These are phyloP conservation scores for Raffaelea arxii DNA, from an alignment of 2,329 filamentous ascomycete species.

Conservation along the genomic window DNA sequence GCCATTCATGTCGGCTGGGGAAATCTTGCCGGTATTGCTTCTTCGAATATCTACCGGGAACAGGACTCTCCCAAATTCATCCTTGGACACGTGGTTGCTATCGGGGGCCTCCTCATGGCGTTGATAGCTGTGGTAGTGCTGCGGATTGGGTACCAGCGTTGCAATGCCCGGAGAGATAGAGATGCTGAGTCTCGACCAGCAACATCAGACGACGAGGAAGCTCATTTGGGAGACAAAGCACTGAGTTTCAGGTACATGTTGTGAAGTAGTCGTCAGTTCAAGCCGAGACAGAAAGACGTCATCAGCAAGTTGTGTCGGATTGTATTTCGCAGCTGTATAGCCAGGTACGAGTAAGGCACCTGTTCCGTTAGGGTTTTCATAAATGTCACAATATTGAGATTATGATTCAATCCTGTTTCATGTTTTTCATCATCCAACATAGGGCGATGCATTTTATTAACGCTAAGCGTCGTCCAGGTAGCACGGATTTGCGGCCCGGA, in stretches of 20 bases:
- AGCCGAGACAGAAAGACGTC: too few species aligned
- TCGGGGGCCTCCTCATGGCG: neutral
- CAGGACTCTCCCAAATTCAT: neutral
- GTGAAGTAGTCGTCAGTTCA: neutral
- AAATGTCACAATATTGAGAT: too few species aligned
- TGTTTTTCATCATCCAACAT: too few species aligned
- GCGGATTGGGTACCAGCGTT: neutral
- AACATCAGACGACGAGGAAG: neutral
- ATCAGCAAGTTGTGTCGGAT: too few species aligned
- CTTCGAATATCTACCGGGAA: neutral
- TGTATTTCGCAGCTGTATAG: too few species aligned
- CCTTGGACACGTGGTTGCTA: neutral
- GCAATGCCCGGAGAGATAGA: neutral
- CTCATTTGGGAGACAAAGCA: neutral
- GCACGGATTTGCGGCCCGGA: too few species aligned
- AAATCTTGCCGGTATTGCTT: neutral
- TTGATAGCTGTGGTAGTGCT: neutral
- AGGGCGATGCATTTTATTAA: too few species aligned
- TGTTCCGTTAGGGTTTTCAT: too few species aligned
- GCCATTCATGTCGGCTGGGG: neutral
- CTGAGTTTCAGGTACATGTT: neutral
- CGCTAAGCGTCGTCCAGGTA: too few species aligned
- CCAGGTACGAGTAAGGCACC: too few species aligned
- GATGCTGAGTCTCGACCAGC: neutral
- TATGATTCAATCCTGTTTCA: too few species aligned